Conservation (phyloP, 352 stramenopile genomes). For the Globisporangium viniferum region DNA sequence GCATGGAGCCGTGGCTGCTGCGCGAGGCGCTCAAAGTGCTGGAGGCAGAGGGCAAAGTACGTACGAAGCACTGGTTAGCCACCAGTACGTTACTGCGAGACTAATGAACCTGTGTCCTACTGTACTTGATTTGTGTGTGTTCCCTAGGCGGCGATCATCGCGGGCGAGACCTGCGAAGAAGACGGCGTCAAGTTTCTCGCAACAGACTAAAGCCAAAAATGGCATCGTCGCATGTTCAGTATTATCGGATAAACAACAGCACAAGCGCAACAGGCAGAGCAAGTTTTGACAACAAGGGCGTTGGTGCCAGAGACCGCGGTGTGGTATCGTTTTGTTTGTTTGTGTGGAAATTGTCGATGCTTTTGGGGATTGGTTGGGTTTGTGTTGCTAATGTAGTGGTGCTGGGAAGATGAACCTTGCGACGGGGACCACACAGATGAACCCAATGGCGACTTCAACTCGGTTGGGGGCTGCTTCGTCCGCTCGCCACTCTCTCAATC, state of each 20-base stretch:
- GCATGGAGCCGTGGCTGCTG: slow-evolving; percentile 82
- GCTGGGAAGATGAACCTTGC: neutral
- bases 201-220: slow-evolving; percentile 34
- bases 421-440: neutral
- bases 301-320: too few relatives aligned
- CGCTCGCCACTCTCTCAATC: too few relatives aligned
- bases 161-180: slow-evolving; percentile 78
- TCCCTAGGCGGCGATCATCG: slow-evolving; percentile 65
- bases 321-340: neutral
- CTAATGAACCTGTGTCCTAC: neutral
- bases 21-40: slow-evolving; percentile 73
- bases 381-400: neutral
- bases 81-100: too few relatives aligned
- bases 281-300: neutral
- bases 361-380: neutral
- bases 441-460: neutral
- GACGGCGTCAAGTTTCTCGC: slow-evolving; percentile 85
- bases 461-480: neutral
- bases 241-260: neutral
- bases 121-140: neutral
- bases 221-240: neutral
- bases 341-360: neutral
- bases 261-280: too few relatives aligned
- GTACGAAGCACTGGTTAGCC: neutral
- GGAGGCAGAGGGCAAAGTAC: slow-evolving; percentile 71